These are phyloP conservation scores for Vigna reflexopilosa DNA, from an alignment of 306 rosid species.

Conservation along the genomic window DNA sequence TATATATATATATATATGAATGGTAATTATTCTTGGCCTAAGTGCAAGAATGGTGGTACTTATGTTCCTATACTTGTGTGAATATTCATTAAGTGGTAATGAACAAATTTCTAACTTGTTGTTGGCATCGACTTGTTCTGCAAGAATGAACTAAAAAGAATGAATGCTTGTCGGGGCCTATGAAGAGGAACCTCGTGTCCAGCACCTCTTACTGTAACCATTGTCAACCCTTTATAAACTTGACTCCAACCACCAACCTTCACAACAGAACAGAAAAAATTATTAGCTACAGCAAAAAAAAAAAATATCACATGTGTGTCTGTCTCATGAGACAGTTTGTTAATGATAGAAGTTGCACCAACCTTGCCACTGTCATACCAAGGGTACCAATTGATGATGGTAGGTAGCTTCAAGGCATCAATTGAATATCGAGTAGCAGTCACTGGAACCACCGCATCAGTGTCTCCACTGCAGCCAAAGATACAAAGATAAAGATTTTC, in stretches of 20 bases:
- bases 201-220: conserved; percentile 84
- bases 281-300: conserved; percentile 29
- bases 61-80: conserved; percentile 39
- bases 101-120: conserved; percentile 50
- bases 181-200: conserved; percentile 98
- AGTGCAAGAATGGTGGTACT: conserved; percentile 41
- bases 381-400: conserved; percentile 82
- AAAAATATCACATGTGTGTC: not conserved
- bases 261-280: conserved; percentile 37
- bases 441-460: conserved; percentile 88
- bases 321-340: not conserved
- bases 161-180: conserved; percentile 81
- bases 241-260: conserved; percentile 98
- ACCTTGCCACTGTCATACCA: conserved; percentile 93
- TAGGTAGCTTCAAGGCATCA: conserved; percentile 83
- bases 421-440: conserved; percentile 92
- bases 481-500: not conserved
- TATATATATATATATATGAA: conserved; percentile 34
- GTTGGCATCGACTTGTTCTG: conserved; percentile 82
- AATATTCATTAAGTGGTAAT: conserved; percentile 47
- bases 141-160: conserved; percentile 91
- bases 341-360: conserved; percentile 49
- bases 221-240: conserved; percentile 84
- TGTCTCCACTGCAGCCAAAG: conserved; percentile 75
- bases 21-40: conserved; percentile 31